phyloP scores from a whole-genome alignment of 176 grass and related monocot species.

The Bonia amplexicaulis region DNA sequence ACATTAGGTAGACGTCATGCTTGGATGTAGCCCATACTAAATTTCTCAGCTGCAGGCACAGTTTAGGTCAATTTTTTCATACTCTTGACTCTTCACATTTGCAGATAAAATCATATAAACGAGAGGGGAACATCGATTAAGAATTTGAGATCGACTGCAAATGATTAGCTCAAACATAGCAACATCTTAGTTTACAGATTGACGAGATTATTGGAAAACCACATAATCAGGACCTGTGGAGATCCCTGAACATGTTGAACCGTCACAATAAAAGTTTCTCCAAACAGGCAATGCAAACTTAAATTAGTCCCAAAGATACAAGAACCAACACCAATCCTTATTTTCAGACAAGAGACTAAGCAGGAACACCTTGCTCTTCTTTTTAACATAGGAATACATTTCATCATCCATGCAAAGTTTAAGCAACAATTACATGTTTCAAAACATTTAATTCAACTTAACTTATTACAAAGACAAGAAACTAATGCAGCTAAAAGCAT shows the following conservation, averaged over 20 bases:
- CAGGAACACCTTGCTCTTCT: neutral
- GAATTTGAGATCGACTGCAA: conserved; percentile 4
- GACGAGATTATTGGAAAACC: neutral
- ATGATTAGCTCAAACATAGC: neutral
- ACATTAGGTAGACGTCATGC: conserved; percentile 67
- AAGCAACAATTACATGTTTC: neutral
- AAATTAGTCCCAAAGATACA: conserved; percentile 9
- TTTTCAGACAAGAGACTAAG: neutral
- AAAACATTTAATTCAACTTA: neutral
- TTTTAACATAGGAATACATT: neutral
- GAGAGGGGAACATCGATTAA: neutral
- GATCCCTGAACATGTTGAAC: neutral
- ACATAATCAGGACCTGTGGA: neutral
- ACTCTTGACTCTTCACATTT: neutral
- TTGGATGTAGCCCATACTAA: conserved; percentile 88
- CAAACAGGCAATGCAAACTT: neutral
- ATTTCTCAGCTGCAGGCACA: conserved; percentile 68
- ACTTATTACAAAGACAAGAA: neutral
- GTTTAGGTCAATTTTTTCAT: conserved; percentile 16
- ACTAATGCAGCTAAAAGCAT: neutral
- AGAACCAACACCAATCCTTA: neutral
- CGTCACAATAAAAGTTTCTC: neutral
- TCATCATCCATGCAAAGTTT: neutral
- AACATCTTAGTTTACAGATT: conserved; percentile 14
- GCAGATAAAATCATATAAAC: neutral